phyloP scores from a whole-genome alignment of 352 stramenopile genomes.

The Blastocystis sp. region DNA sequence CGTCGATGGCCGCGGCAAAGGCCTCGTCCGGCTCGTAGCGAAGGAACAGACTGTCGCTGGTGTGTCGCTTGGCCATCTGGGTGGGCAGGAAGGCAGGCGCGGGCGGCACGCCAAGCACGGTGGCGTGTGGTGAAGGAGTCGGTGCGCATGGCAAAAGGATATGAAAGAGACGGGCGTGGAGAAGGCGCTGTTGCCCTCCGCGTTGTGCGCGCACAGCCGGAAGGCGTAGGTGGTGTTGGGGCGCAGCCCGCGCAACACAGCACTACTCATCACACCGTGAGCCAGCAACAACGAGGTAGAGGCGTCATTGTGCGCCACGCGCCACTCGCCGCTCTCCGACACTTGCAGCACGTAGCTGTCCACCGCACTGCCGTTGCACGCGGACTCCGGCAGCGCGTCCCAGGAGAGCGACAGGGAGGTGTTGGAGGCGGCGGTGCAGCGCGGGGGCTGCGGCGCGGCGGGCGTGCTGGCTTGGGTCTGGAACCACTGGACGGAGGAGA shows the following conservation, averaged over 20 bases:
- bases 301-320: not conserved
- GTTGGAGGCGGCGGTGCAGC: slow-evolving; percentile 3
- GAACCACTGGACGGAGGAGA: slow-evolving; percentile 39
- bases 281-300: not conserved
- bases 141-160: too few species aligned
- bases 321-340: not conserved
- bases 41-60: slow-evolving; percentile 7
- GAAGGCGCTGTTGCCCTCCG: slow-evolving; percentile 23
- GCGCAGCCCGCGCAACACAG: not conserved
- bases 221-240: not conserved
- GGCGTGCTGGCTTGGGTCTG: slow-evolving; percentile 36
- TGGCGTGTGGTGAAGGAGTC: not conserved
- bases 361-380: slow-evolving; percentile 41
- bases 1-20: slow-evolving; percentile 13
- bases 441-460: not conserved
- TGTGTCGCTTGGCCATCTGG: slow-evolving; percentile 13
- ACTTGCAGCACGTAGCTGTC: slow-evolving; percentile 41
- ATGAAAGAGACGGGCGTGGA: not conserved
- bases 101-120: slow-evolving; percentile 17
- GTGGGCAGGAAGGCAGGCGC: not conserved
- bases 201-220: slow-evolving; percentile 48
- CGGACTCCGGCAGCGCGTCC: not conserved
- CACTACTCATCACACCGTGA: not conserved
- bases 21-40: slow-evolving; percentile 16
- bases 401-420: slow-evolving; percentile 35